A percentile compares a stretch with the other conserved stretches of the same genome.
Conservation (phyloP, 495 filamentous ascomycete species). For the Acidiella bohemica region DNA sequence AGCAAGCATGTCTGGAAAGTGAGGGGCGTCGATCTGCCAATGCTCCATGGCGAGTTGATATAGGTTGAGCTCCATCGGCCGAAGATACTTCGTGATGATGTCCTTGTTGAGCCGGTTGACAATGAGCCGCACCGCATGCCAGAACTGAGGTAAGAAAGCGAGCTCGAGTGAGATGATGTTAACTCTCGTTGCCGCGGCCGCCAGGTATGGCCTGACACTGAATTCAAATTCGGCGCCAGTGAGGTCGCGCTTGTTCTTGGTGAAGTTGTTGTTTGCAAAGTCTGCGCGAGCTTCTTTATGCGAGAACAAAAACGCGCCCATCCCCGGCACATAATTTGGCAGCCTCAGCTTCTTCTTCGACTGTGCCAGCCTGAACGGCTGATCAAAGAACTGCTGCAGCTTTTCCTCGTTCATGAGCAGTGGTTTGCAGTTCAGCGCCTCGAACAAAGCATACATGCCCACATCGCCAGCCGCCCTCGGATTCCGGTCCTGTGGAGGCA, state of each 20-base stretch:
- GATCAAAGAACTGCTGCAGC: constrained; percentile 52
- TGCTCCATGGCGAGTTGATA: constrained; percentile 67
- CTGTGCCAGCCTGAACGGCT: constrained; percentile 65
- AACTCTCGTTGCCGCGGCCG: constrained; percentile 27
- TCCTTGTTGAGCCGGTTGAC: constrained; percentile 55
- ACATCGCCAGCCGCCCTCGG: constrained; percentile 36
- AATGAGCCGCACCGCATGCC: constrained; percentile 60
- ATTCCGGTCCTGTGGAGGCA: constrained; percentile 36
- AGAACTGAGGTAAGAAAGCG: constrained; percentile 49
- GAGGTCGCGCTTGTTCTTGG: constrained; percentile 42
- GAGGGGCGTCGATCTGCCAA: constrained; percentile 44
- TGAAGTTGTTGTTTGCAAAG: constrained; percentile 61
- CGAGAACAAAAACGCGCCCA: constrained; percentile 69
- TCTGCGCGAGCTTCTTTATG: constrained; percentile 40
- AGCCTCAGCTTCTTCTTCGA: constrained; percentile 56
- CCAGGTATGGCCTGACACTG: constrained; percentile 57
- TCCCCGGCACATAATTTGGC: constrained; percentile 57
- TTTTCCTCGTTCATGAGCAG: constrained; percentile 41
- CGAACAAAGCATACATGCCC: constrained; percentile 47
- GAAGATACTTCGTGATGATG: constrained; percentile 61
- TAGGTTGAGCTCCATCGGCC: constrained; percentile 65
- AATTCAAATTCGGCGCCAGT: constrained; percentile 64
- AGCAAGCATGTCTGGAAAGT: constrained; percentile 48
- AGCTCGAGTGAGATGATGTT: constrained; percentile 32
- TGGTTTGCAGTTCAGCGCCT: constrained; percentile 48